Evolutionary conservation across 768 basidiomycete species (phyloP).

Genomic region (Tephrocybe rancida): DNA sequence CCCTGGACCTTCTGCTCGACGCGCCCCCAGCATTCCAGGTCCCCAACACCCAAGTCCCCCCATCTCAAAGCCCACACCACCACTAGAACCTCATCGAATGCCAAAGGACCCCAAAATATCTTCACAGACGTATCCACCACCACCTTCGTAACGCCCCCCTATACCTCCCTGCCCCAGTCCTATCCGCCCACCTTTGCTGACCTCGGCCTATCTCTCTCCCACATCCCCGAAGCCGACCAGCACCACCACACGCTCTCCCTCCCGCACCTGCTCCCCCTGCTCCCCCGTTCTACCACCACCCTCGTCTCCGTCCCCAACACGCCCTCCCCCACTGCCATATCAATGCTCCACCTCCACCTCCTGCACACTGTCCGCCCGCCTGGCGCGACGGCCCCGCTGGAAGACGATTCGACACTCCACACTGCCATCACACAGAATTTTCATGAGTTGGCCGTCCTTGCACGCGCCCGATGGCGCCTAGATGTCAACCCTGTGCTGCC

Average conservation of each 20-base stretch:
- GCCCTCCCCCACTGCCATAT: constrained; percentile 41
- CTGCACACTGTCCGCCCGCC: constrained; percentile 47
- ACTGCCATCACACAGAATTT: constrained; percentile 69
- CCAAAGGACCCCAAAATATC: constrained; percentile 25
- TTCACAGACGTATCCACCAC: constrained; percentile 51
- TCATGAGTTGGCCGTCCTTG: constrained; percentile 69
- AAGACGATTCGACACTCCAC: constrained; percentile 32
- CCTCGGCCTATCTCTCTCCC: constrained; percentile 35
- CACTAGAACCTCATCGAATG: constrained; percentile 23
- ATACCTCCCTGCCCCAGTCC: constrained; percentile 42
- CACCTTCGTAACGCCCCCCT: constrained; percentile 52
- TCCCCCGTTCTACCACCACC: constrained; percentile 59
- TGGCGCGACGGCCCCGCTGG: constrained; percentile 22
- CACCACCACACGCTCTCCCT: not conserved
- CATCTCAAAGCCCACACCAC: constrained; percentile 23
- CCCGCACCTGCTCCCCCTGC: constrained; percentile 41
- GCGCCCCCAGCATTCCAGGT: constrained; percentile 16
- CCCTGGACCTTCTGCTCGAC: constrained; percentile 59
- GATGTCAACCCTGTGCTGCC: constrained; percentile 59
- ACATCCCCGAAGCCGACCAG: constrained; percentile 32
- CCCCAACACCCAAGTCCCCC: constrained; percentile 19
- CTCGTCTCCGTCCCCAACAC: constrained; percentile 57
- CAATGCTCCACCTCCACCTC: constrained; percentile 65
- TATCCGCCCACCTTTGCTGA: constrained; percentile 32
- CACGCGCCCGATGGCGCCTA: constrained; percentile 49